Evolutionary conservation across 83 land plant species (phyloP).

Genomic region (Larix sibirica): DNA sequence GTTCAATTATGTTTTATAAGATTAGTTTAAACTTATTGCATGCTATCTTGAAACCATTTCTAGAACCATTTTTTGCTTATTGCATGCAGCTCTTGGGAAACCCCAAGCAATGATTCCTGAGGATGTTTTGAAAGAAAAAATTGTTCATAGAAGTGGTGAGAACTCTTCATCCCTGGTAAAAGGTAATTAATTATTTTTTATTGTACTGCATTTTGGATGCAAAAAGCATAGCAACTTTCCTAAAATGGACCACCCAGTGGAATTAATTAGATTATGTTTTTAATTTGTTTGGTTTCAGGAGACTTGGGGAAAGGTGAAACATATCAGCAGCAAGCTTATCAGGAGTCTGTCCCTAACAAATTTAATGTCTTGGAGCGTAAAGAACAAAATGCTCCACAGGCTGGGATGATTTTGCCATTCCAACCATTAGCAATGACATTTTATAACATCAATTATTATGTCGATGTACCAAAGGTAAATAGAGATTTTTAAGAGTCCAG

Average conservation of each 20-base stretch:
- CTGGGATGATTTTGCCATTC: no score
- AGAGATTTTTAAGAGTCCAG: not conserved
- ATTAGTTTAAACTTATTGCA: no score
- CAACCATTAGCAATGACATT: no score
- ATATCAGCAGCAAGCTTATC: not conserved
- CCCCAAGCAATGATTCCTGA: conserved; percentile 28
- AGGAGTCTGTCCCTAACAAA: not conserved
- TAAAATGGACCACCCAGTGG: no score
- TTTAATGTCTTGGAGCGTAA: conserved; percentile 7
- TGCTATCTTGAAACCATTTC: no score
- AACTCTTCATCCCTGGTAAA: not conserved
- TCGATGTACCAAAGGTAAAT: conserved; percentile 75
- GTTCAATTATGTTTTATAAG: not conserved
- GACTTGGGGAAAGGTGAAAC: not conserved
- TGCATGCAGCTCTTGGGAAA: conserved; percentile 11
- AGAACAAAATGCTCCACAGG: not conserved
- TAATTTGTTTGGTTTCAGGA: not conserved
- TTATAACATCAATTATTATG: conserved; percentile 73
- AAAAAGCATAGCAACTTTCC: not conserved
- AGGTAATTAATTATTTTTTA: not conserved
- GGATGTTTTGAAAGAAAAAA: conserved; percentile 16
- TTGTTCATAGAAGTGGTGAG: conserved; percentile 21
- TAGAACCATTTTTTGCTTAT: no score
- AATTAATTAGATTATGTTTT: not conserved
- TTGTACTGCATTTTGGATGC: conserved; percentile 9